A percentile compares a stretch with the other conserved stretches of the same genome.
phyloP scores from a whole-genome alignment of 2,329 filamentous ascomycete species.

The Coleophoma crateriformis region DNA sequence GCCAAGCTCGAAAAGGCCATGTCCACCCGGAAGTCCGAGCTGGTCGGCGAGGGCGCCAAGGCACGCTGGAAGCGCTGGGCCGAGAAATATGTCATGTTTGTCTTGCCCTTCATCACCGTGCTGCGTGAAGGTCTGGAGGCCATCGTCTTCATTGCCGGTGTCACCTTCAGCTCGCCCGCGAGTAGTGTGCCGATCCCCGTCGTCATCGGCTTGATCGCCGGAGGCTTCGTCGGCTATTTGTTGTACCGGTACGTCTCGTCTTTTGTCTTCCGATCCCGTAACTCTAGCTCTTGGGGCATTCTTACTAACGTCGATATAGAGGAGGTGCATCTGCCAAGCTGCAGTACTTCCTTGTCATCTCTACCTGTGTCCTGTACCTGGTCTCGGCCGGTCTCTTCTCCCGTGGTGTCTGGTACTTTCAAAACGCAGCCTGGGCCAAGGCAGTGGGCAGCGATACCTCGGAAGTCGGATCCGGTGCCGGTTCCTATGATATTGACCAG shows the following conservation, averaged over 20 bases:
- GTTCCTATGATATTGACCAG: slow-evolving; percentile 69
- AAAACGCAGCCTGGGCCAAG: slow-evolving; percentile 55
- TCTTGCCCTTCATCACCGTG: slow-evolving; percentile 77
- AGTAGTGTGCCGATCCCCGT: slow-evolving; percentile 71
- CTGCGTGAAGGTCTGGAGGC: slow-evolving; percentile 77
- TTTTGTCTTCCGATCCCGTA: not conserved
- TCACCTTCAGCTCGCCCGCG: slow-evolving; percentile 68
- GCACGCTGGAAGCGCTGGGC: slow-evolving; percentile 46
- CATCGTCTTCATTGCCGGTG: slow-evolving; percentile 77
- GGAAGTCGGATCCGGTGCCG: slow-evolving; percentile 58
- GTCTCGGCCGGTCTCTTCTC: slow-evolving; percentile 77
- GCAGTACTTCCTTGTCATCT: slow-evolving; percentile 70
- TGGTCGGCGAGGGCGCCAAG: slow-evolving; percentile 24
- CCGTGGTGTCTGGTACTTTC: slow-evolving; percentile 65
- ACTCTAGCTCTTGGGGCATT: not conserved
- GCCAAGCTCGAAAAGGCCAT: slow-evolving; percentile 68
- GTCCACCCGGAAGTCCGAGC: slow-evolving; percentile 37
- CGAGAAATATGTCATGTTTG: slow-evolving; percentile 78
- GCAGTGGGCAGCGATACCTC: slow-evolving; percentile 41
- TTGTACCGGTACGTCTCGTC: slow-evolving; percentile 46
- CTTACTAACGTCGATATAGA: slow-evolving; percentile 18
- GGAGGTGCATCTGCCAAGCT: slow-evolving; percentile 56
- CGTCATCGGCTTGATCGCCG: slow-evolving; percentile 62
- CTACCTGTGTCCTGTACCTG: slow-evolving; percentile 75
- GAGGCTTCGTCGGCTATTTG: slow-evolving; percentile 60